phyloP scores from a whole-genome alignment of 805 yeast species.

The Spathaspora sp. region DNA sequence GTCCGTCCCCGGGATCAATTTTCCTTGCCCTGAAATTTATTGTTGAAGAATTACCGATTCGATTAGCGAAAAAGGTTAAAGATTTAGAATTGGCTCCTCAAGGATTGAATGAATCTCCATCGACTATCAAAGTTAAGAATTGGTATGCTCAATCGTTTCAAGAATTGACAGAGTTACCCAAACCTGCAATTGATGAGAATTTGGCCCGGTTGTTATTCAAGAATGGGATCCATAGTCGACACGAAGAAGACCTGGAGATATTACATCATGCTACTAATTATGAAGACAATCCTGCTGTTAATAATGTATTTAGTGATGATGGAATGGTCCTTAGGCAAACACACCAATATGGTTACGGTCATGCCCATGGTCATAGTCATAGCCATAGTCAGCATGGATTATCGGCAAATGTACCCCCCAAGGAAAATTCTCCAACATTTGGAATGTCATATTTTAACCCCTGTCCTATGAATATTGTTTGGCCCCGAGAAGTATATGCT shows the following conservation, averaged over 20 bases:
- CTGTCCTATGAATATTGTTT: conserved; percentile 51
- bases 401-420: neutral
- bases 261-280: neutral
- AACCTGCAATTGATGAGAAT: conserved; percentile 49
- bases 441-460: conserved; percentile 49
- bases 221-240: conserved; percentile 5
- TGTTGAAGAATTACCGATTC: conserved; percentile 81
- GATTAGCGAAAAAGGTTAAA: conserved; percentile 81
- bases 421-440: conserved; percentile 31
- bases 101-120: conserved; percentile 68
- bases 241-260: conserved; percentile 1
- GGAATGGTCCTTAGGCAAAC: conserved; percentile 40
- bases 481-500: conserved; percentile 72
- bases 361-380: neutral
- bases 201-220: conserved; percentile 30
- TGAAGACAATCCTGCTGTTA: conserved; percentile 30
- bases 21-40: conserved; percentile 82
- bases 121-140: conserved; percentile 70
- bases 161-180: conserved; percentile 64
- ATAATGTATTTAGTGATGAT: conserved; percentile 47
- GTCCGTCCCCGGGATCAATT: conserved; percentile 72
- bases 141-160: conserved; percentile 93
- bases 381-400: neutral
- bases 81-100: conserved; percentile 79
- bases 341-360: conserved; percentile 8